phyloP scores from a whole-genome alignment of 495 filamentous ascomycete species.

The Penicillium simplicissimum region DNA sequence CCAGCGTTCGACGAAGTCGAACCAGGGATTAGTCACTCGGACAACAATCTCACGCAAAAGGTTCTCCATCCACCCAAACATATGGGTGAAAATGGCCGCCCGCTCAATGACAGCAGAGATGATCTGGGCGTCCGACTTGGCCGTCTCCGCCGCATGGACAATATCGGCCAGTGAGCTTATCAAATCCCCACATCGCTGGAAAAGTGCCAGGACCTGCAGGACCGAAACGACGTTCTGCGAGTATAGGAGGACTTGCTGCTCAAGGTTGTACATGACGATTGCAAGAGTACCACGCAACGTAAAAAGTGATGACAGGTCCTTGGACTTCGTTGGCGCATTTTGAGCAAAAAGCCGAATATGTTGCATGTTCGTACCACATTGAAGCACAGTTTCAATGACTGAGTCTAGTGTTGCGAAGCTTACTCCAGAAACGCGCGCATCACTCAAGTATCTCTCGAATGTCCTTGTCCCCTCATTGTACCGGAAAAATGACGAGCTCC shows the following conservation, averaged over 20 bases:
- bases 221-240: slow-evolving; percentile 33
- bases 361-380: slow-evolving; percentile 68
- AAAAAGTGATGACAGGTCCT: slow-evolving; percentile 35
- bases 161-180: slow-evolving; percentile 62
- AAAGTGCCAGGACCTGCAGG: slow-evolving; percentile 69
- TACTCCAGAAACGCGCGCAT: slow-evolving; percentile 68
- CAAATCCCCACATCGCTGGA: slow-evolving; percentile 62
- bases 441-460: slow-evolving; percentile 58
- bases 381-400: slow-evolving; percentile 58
- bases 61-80: slow-evolving; percentile 58
- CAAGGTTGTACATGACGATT: slow-evolving; percentile 41
- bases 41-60: slow-evolving; percentile 67
- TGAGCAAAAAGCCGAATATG: slow-evolving; percentile 60
- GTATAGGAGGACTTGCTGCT: slow-evolving; percentile 34
- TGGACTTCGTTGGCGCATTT: slow-evolving; percentile 31
- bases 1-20: slow-evolving; percentile 72
- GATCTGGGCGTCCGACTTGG: slow-evolving; percentile 64
- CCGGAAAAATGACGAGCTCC: slow-evolving; percentile 75
- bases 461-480: slow-evolving; percentile 58
- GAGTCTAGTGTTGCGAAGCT: slow-evolving; percentile 58
- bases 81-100: slow-evolving; percentile 63
- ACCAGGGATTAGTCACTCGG: slow-evolving; percentile 66
- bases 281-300: slow-evolving; percentile 38
- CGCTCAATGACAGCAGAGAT: slow-evolving; percentile 66
- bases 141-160: slow-evolving; percentile 52